Evolutionary conservation across 768 basidiomycete genomes (phyloP), one percentile per base, ranked within the genome.

Genomic region (Dentipellis sp.): DNA sequence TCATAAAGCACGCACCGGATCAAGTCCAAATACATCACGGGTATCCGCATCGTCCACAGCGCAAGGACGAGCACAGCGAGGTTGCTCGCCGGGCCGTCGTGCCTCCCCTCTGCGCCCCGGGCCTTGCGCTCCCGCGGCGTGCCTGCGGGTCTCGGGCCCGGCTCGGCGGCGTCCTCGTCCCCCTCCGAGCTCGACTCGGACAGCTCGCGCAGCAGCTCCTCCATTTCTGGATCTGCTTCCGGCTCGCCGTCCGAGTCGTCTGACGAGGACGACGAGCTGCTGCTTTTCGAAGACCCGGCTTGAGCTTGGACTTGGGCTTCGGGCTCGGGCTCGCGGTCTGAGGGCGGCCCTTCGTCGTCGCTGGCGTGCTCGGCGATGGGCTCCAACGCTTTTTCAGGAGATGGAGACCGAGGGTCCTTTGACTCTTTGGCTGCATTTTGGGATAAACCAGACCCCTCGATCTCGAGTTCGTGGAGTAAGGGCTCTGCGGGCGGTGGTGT

Each of bases 41-140:
- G 91, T 38, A 93, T 67, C 17, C 93, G 78, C 67, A 94, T 64
- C 19, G 79, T 83, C 90, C 90, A 93, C 60, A 86, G 88, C 2
- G 80, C 88, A 4, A 93, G 67, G 16, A 88, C 72, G 4, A 95
- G 73, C 42, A 93, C 76, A 3, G 84, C 81, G 34, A 97, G 72
- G 29, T 75, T 82, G 52, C 76, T 76, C 23, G 71, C 72, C 1
- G 78, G 74, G 10, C 65, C 66, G 55, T 77, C 75, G 49, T 69
- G 74, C 42, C 56, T 57, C 35, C 64, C 67, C 40, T 66, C 59
- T 34, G 63, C 65, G 2, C 57, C 52, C 42, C 56, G 62, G 47
- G 48, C 59, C 50, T 54, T 64, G 35, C n/a, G 40, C 48, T 34
- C 65, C 57, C 46, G 52, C 2, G 40, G 38, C 6, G 42, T 35